Evolutionary conservation across 805 yeast genomes (phyloP), one percentile per base, ranked within the genome.

Genomic region (Blastobotrys attinorum): DNA sequence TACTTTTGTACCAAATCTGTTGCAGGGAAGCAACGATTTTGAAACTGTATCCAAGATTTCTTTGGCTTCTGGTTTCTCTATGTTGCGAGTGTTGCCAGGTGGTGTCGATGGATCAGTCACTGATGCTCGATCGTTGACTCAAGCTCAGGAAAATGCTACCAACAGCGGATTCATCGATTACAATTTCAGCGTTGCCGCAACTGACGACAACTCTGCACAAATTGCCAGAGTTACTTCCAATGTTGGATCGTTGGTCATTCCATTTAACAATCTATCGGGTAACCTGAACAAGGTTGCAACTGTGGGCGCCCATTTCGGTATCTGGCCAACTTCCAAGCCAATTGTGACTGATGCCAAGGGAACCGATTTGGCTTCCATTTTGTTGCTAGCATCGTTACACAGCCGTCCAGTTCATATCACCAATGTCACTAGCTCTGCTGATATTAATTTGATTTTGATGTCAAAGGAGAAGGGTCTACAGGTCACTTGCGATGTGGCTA

Each of bases 321-420:
- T 77, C 29, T 89, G 97, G 96, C 95, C 96, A 42, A 71, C 73
- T 41, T 65, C 65, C 56, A 88, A 87, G 69, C 90, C 92, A 47
- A 82, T 90, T 48, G 74, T 89, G 51, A 87, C 96, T 34, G 97
- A 90, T 65, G 96, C 97, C 40, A 80, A 77, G 62, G 81, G 90
- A 21, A 84, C 96, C 32, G 90, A 87, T 58, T 72, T 90, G 58
- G 97, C 97, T n/a, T 84, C 96, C 2, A 82, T 89, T 37, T 70
- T 90, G 61, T 74, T 90, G 58, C 71, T 90, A 66, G 95, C 97
- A 36, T 83, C 96, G 22, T 74, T 90, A 60, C 88, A 85, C 71
- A 75, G 70, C 66, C 77, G 95, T 58, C 71, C 87, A 33, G 82
- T 90, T 51, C 97, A 90, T 65, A 80, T 90, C 55, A 85, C 95